phyloP scores from a whole-genome alignment of 306 rosid species.

The Trifolium repens region DNA sequence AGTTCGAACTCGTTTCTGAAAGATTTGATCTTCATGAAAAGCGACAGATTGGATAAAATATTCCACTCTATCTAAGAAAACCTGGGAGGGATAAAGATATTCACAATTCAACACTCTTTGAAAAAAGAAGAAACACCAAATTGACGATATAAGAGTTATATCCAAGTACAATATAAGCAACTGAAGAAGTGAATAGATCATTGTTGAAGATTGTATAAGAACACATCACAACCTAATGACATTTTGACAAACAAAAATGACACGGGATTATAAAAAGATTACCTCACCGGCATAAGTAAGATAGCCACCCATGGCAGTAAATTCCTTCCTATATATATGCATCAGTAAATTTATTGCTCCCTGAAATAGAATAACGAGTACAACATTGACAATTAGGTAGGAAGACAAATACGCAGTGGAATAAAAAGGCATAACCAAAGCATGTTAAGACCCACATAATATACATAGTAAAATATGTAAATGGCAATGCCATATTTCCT shows the following conservation, averaged over 20 bases:
- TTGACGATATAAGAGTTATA: conserved; percentile 30
- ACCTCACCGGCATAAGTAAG: conserved; percentile 98
- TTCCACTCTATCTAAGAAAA: conserved; percentile 80
- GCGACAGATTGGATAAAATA: conserved; percentile 83
- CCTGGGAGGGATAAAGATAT: conserved; percentile 55
- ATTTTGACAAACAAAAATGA: neutral
- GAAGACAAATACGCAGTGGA: conserved; percentile 6
- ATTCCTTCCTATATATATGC: conserved; percentile 89
- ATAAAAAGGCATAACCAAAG: neutral
- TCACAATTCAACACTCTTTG: conserved; percentile 26
- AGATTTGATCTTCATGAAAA: conserved; percentile 82
- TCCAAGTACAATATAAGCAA: conserved; percentile 32
- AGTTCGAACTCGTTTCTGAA: conserved; percentile 86
- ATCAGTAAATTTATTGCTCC: conserved; percentile 93
- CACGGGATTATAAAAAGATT: conserved; percentile 35
- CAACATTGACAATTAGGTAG: conserved; percentile 22
- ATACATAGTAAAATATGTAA: conserved; percentile 27
- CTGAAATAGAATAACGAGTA: conserved; percentile 55
- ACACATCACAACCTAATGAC: conserved; percentile 23
- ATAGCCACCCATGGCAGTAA: conserved; percentile 91
- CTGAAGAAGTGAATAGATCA: conserved; percentile 13
- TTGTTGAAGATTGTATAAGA: conserved; percentile 18
- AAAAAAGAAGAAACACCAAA: conserved; percentile 27
- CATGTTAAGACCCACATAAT: conserved; percentile 1
- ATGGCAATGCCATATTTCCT: conserved; percentile 26